Conservation (phyloP, 2,329 filamentous ascomycete genomes). For the Pezicula rhizophila region DNA sequence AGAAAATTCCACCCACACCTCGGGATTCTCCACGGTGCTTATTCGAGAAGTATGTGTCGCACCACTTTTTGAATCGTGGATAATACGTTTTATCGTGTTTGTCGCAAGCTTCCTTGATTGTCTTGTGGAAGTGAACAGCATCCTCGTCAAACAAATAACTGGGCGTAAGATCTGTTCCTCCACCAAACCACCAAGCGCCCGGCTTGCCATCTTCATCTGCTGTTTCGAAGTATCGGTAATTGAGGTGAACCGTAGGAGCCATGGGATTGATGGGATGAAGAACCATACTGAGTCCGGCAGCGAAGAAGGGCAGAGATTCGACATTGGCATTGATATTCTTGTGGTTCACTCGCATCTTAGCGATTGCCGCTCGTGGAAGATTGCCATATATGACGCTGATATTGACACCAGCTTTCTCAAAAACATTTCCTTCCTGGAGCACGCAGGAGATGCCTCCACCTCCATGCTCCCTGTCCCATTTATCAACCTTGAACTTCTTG, state of each 20-base stretch:
- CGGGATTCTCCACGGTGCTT: slow-evolving; percentile 84
- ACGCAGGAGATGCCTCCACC: slow-evolving; percentile 94
- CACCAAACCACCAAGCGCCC: slow-evolving; percentile 97
- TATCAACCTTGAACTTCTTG: slow-evolving; percentile 72
- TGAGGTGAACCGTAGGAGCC: slow-evolving; percentile 95
- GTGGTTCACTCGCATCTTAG: slow-evolving; percentile 91
- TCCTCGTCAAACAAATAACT: slow-evolving; percentile 95
- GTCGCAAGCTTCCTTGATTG: slow-evolving; percentile 88
- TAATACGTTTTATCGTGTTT: slow-evolving; percentile 90
- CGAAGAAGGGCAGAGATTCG: slow-evolving; percentile 89
- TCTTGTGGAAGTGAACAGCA: slow-evolving; percentile 91
- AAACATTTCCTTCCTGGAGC: slow-evolving; percentile 90
- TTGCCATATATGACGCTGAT: slow-evolving; percentile 92
- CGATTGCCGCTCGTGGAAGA: slow-evolving; percentile 78
- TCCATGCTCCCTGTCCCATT: slow-evolving; percentile 81
- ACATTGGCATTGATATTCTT: slow-evolving; percentile 77
- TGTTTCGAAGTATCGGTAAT: slow-evolving; percentile 98
- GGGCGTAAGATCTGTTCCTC: slow-evolving; percentile 89
- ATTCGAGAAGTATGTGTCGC: slow-evolving; percentile 93
- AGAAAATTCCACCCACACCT: slow-evolving; percentile 95
- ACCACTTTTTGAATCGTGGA: slow-evolving; percentile 94
- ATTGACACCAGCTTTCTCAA: slow-evolving; percentile 96
- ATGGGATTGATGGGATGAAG: slow-evolving; percentile 92
- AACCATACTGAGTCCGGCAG: slow-evolving; percentile 86
- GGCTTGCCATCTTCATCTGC: slow-evolving; percentile 73